Evolutionary conservation across 116 monocot genomes (phyloP).

Genomic region (Dioscorea cayenensis): DNA sequence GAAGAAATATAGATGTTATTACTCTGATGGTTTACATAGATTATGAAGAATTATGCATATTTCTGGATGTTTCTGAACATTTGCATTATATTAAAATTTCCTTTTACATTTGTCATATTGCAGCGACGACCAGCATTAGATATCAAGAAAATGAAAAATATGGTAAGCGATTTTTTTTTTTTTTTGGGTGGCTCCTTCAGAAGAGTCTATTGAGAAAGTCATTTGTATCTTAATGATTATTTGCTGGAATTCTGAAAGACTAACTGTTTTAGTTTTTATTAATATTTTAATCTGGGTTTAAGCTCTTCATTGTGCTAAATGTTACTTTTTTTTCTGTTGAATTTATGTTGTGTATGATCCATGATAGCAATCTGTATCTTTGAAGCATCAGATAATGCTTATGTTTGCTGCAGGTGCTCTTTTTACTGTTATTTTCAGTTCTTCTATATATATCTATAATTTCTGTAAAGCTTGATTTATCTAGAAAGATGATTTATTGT

Average conservation of each 20-base stretch:
- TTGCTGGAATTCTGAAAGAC: too few relatives aligned
- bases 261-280: too few relatives aligned
- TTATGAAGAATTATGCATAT: background rate
- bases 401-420: too few relatives aligned
- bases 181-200: background rate
- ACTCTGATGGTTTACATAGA: too few relatives aligned
- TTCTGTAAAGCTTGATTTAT: too few relatives aligned
- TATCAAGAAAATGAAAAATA: conserved; percentile 14
- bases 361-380: background rate
- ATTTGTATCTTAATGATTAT: background rate
- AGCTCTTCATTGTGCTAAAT: too few relatives aligned
- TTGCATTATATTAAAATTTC: background rate
- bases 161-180: conserved; percentile 20
- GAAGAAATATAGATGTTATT: too few relatives aligned
- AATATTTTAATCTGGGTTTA: too few relatives aligned
- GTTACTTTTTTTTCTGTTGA: background rate
- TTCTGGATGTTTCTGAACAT: background rate
- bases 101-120: conserved; percentile 12
- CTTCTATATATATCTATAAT: too few relatives aligned
- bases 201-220: background rate
- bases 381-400: too few relatives aligned
- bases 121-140: conserved; percentile 27
- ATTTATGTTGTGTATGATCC: background rate
- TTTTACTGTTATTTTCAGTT: too few relatives aligned
- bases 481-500: background rate